Evolutionary conservation across 2,329 filamentous ascomycete species (phyloP).

Genomic region (Claviceps pazoutovae): DNA sequence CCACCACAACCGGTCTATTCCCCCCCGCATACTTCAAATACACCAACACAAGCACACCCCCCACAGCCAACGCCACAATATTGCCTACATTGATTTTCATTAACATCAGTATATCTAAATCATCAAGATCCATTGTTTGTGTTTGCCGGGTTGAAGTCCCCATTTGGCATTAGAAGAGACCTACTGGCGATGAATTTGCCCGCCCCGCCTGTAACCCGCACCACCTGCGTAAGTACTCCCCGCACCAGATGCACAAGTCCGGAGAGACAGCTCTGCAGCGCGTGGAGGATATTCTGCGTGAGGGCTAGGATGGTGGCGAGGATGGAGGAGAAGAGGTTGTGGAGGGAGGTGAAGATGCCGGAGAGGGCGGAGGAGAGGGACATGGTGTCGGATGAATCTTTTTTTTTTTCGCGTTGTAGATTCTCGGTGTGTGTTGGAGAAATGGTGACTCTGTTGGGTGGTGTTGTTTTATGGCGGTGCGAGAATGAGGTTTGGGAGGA

Average conservation of each 20-base stretch:
- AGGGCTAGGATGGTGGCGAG: slow-evolving; percentile 21
- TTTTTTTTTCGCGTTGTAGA: neutral
- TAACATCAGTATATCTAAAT: no score
- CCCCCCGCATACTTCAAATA: slow-evolving; percentile 22
- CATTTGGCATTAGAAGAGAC: slow-evolving; percentile 4
- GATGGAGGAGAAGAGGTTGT: slow-evolving; percentile 26
- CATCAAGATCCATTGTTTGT: no score
- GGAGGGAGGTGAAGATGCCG: slow-evolving; percentile 27
- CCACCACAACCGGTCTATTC: slow-evolving; percentile 13
- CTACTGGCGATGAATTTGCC: slow-evolving; percentile 26
- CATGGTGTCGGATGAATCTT: slow-evolving; percentile 10
- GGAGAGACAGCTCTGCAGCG: slow-evolving; percentile 22
- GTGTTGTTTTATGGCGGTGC: no score
- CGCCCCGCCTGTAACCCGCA: slow-evolving; percentile 24
- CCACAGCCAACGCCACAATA: slow-evolving; percentile 20
- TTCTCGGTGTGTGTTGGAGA: neutral
- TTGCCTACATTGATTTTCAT: slow-evolving; percentile 16
- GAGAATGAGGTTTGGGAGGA: no score
- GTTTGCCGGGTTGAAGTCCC: no score
- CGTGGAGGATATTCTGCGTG: slow-evolving; percentile 19
- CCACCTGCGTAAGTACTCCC: slow-evolving; percentile 21
- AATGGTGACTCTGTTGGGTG: neutral
- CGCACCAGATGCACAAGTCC: slow-evolving; percentile 22
- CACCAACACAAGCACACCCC: slow-evolving; percentile 18
- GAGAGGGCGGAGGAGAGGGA: slow-evolving; percentile 21